Percentiles rank a stretch among this genome's conserved stretches.
These are phyloP conservation scores for Luffa acutangula DNA, from an alignment of 306 rosid species.

Conservation along the genomic window DNA sequence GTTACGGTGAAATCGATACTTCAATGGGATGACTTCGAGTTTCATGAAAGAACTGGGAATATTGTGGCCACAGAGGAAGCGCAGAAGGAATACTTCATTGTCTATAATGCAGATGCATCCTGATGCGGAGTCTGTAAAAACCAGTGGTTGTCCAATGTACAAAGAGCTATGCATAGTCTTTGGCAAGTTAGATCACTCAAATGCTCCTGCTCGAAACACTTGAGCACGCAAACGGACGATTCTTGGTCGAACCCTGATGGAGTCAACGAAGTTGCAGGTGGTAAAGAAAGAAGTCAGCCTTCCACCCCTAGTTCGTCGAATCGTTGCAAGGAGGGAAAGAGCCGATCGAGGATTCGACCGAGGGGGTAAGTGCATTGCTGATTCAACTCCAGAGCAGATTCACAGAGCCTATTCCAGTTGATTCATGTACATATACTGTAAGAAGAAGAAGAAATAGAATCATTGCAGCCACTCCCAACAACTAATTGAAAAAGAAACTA, in stretches of 20 bases:
- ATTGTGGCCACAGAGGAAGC: slow-evolving; percentile 41
- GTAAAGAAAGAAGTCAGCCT: slow-evolving; percentile 28
- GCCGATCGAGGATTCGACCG: slow-evolving; percentile 53
- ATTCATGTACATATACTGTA: background rate
- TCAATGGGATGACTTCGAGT: slow-evolving; percentile 36
- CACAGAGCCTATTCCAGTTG: background rate
- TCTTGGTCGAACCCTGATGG: slow-evolving; percentile 47
- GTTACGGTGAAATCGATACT: slow-evolving; percentile 40
- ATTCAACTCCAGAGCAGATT: background rate
- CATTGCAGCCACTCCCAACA: background rate
- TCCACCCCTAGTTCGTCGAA: slow-evolving; percentile 21
- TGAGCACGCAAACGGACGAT: slow-evolving; percentile 24
- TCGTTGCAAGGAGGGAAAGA: slow-evolving; percentile 53
- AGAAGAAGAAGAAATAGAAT: background rate
- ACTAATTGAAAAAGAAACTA: background rate
- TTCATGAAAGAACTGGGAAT: slow-evolving; percentile 55
- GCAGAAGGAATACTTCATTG: slow-evolving; percentile 15
- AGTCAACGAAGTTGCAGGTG: slow-evolving; percentile 29
- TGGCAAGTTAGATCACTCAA: slow-evolving; percentile 30
- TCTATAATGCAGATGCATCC: slow-evolving; percentile 43
- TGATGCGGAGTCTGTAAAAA: slow-evolving; percentile 53
- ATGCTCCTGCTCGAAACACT: slow-evolving; percentile 23
- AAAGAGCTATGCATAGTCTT: slow-evolving; percentile 63
- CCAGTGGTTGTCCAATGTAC: slow-evolving; percentile 51
- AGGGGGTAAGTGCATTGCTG: slow-evolving; percentile 24